These are phyloP conservation scores for Tolypocladium pustulatum DNA, from an alignment of 2,329 filamentous ascomycete species.

Conservation along the genomic window DNA sequence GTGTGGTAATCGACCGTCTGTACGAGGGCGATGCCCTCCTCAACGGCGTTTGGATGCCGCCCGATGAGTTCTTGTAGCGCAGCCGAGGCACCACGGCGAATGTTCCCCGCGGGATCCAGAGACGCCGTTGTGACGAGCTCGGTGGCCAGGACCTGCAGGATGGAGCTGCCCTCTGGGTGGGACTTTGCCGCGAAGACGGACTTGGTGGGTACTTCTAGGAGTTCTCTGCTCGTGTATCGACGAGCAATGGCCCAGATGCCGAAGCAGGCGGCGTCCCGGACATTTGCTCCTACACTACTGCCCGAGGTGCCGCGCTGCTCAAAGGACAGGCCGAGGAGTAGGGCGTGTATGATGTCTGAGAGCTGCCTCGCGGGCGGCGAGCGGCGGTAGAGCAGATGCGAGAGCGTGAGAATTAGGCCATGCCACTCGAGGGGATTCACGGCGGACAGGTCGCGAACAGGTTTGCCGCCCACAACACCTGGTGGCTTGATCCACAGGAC, in stretches of 20 bases:
- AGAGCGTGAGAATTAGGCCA: slow-evolving; percentile 76
- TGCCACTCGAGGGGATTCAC: slow-evolving; percentile 86
- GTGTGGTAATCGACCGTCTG: slow-evolving; percentile 89
- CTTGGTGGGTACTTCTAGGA: slow-evolving; percentile 49
- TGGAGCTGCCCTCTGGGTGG: slow-evolving; percentile 28
- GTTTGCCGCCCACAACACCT: slow-evolving; percentile 18
- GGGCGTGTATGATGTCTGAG: slow-evolving; percentile 61
- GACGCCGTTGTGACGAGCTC: slow-evolving; percentile 75
- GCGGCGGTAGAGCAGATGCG: slow-evolving; percentile 75
- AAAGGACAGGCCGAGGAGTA: slow-evolving; percentile 74
- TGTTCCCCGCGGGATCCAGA: slow-evolving; percentile 85
- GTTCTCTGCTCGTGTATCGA: slow-evolving; percentile 71
- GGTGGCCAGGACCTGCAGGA: slow-evolving; percentile 69
- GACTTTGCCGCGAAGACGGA: slow-evolving; percentile 30
- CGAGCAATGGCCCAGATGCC: slow-evolving; percentile 89
- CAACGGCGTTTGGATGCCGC: slow-evolving; percentile 76
- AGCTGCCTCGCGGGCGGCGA: slow-evolving; percentile 65
- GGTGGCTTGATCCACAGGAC: slow-evolving; percentile 40
- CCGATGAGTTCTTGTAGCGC: slow-evolving; percentile 91
- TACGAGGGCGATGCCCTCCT: slow-evolving; percentile 73
- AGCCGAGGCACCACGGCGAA: slow-evolving; percentile 82
- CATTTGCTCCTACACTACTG: slow-evolving; percentile 76
- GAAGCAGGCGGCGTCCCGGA: slow-evolving; percentile 91
- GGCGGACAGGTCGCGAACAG: slow-evolving; percentile 52
- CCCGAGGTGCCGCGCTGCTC: slow-evolving; percentile 81